Evolutionary conservation across 441 rosid species (phyloP).

Genomic region (Gossypium davidsonii): DNA sequence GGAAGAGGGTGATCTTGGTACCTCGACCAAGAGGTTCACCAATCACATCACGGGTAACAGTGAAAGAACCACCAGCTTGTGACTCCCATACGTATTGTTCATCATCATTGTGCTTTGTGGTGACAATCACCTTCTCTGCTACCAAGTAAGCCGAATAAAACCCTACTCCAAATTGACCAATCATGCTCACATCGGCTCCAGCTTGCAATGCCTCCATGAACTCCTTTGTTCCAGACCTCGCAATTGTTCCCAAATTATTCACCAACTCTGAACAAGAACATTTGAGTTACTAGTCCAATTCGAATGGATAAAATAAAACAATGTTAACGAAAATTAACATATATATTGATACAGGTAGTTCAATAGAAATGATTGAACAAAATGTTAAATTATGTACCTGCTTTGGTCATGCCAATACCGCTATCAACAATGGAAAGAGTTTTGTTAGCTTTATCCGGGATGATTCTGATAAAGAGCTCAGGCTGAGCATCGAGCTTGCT

Average conservation of each 20-base stretch:
- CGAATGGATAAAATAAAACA: background rate
- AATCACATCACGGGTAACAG: slow-evolving; percentile 29
- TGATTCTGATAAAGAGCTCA: slow-evolving; percentile 34
- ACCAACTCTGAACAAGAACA: slow-evolving; percentile 24
- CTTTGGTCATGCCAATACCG: slow-evolving; percentile 41
- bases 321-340: too few relatives aligned
- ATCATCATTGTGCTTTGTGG: slow-evolving; percentile 36
- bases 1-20: slow-evolving; percentile 34
- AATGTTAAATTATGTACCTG: slow-evolving; percentile 18
- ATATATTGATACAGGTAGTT: too few relatives aligned
- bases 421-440: slow-evolving; percentile 30
- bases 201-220: slow-evolving; percentile 39
- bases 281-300: background rate
- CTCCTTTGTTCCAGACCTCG: slow-evolving; percentile 39
- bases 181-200: slow-evolving; percentile 42
- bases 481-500: slow-evolving; percentile 41
- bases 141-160: slow-evolving; percentile 34
- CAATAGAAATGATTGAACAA: background rate
- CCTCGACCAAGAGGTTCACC: slow-evolving; percentile 38
- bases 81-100: slow-evolving; percentile 37
- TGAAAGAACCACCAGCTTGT: slow-evolving; percentile 37
- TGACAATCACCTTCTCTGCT: slow-evolving; percentile 37
- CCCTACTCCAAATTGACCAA: slow-evolving; percentile 39
- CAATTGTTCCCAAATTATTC: slow-evolving; percentile 25
- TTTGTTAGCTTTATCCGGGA: slow-evolving; percentile 33